phyloP scores from a whole-genome alignment of 179 eudicot genomes.

The Silene noctiflora region DNA sequence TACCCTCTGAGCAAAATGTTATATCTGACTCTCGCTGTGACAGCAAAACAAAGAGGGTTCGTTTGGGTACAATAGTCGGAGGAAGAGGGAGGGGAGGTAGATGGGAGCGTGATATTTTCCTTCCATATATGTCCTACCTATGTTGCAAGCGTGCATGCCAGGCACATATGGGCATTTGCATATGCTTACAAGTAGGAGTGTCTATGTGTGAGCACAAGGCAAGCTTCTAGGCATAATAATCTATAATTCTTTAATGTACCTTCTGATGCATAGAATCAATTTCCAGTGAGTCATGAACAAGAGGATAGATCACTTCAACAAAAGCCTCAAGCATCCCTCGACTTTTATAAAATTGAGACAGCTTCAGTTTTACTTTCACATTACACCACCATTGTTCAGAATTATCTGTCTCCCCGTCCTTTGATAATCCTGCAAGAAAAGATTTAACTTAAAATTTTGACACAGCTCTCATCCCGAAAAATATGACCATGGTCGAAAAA shows the following conservation, averaged over 20 bases:
- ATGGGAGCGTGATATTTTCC: no score
- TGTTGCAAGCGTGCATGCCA: background rate
- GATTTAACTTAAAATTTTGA: slow-evolving; percentile 10
- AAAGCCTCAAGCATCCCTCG: slow-evolving; percentile 63
- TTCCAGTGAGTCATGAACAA: slow-evolving; percentile 59
- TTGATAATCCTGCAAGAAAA: slow-evolving; percentile 33
- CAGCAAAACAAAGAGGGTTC: background rate
- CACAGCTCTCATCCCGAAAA: slow-evolving; percentile 7
- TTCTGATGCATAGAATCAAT: slow-evolving; percentile 52
- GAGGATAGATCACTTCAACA: slow-evolving; percentile 62
- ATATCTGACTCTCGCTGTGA: background rate
- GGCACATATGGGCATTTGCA: background rate
- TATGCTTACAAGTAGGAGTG: background rate
- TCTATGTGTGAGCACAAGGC: background rate
- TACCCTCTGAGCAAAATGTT: background rate
- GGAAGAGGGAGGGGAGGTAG: no score
- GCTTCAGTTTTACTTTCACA: slow-evolving; percentile 72
- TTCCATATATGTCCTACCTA: no score
- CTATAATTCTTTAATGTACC: slow-evolving; percentile 36
- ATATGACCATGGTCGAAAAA: background rate
- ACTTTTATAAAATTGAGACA: slow-evolving; percentile 56
- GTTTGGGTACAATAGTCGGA: no score
- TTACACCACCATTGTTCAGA: slow-evolving; percentile 70
- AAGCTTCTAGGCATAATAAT: background rate
- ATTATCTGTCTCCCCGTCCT: slow-evolving; percentile 30